Base-by-base conservation (phyloP, 73 alveolate species). In the Paramecium sexaurelia region DNA sequence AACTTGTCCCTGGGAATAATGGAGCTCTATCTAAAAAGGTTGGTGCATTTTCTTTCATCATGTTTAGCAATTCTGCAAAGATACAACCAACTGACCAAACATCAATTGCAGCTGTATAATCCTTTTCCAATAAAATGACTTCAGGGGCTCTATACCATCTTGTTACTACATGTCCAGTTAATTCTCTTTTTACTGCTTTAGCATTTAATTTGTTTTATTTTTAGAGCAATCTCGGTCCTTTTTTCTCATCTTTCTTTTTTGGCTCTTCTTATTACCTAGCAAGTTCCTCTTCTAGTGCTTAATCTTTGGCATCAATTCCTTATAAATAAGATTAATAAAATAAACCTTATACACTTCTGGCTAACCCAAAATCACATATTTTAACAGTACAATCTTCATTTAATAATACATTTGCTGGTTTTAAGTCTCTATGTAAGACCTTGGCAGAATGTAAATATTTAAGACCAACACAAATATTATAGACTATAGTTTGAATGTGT, bases 81-180 rank as follows among this genome's bases (percentile, higher is more conserved):
- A 97, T 93, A 78, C 99, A 98, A 40, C 99, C 99, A 22, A 98
- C 96, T 35, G 98, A 95, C 99, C 99, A 98, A 45, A 98, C 95
- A 91, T 98, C 99, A 19, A 98, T 98, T 6, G 99, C 98, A 5
- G 98, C 96, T 17, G 98, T 96, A 93, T 98, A 98, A 92, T 98
- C 98, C 36, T 97, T 98, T 93, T 98, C 99, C 33, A 98, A 94
- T 67, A 98, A 94, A 85, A 98, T 98, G 26, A 98, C 96, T 94
- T 98, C 99, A 6, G 99, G 99, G 3, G 99, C 99, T 73, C 99
- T 92, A 83, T 98, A 97, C 99, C 99, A 98, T 45, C 99, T 92
- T 22, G 99, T 97, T 55, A 98, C 99, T 10, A 98, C 99, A 93
- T 98, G 99, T 41, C 98, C 99, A 19, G 98, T 92, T 84, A 97